Evolutionary conservation across 1,284 basidiomycete species (phyloP).

Genomic region (Trametes versicolor): DNA sequence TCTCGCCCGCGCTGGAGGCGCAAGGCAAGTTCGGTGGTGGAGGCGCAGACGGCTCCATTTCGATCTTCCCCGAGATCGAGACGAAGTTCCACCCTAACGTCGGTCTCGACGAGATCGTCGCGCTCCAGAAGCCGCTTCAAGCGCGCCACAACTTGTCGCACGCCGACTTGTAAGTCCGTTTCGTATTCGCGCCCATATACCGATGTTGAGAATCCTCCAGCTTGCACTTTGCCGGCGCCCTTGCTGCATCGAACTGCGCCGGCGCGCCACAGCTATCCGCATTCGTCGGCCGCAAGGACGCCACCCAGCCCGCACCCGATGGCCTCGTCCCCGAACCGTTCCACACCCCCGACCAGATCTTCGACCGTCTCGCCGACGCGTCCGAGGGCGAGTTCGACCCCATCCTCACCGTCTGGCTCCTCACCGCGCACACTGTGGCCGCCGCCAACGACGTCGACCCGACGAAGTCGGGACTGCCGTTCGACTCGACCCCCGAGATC

Average conservation of each 20-base stretch:
- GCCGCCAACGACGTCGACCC: slow-evolving; percentile 26
- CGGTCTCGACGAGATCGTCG: slow-evolving; percentile 22
- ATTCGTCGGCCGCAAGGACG: slow-evolving; percentile 3
- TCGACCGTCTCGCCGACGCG: slow-evolving; percentile 17
- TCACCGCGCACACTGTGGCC: neutral
- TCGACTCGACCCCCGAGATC: slow-evolving; percentile 26
- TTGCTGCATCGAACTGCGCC: neutral
- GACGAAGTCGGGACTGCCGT: slow-evolving; percentile 20
- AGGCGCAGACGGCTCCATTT: slow-evolving; percentile 8
- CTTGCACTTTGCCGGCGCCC: neutral
- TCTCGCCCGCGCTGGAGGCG: too few species aligned
- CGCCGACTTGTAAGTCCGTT: neutral
- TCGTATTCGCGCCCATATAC: too few species aligned
- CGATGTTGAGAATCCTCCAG: neutral
- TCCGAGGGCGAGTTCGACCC: slow-evolving; percentile 15
- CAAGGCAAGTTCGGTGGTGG: too few species aligned
- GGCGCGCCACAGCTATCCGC: slow-evolving; percentile 1
- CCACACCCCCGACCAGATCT: slow-evolving; percentile 1
- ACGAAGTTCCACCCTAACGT: slow-evolving; percentile 23
- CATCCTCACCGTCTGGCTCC: slow-evolving; percentile 4
- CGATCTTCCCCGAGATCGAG: slow-evolving; percentile 20
- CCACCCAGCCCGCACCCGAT: slow-evolving; percentile 1
- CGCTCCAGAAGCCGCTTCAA: slow-evolving; percentile 16
- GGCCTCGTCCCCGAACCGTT: neutral
- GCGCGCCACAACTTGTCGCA: neutral